These are phyloP conservation scores for Pouteria campechiana DNA, from an alignment of 179 eudicot genomes.

Conservation along the genomic window DNA sequence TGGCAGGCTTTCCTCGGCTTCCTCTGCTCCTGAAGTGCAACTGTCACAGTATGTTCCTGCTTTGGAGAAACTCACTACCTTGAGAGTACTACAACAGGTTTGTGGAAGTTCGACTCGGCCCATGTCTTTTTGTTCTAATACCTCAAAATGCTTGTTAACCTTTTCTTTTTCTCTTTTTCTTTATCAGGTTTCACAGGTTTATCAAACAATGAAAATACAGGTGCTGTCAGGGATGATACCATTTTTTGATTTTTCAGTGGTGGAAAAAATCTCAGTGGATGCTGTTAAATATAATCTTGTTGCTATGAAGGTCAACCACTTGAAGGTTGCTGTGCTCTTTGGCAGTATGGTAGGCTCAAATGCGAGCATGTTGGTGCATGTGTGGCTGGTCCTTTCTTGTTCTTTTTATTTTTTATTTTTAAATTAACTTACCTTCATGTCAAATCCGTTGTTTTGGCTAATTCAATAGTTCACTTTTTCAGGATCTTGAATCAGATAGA, in stretches of 20 bases:
- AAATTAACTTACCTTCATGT: no score
- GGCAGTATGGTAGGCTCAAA: conserved; percentile 48
- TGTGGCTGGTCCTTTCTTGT: background rate
- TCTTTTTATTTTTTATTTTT: no score
- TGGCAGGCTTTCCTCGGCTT: conserved; percentile 77
- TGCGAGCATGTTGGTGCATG: no score
- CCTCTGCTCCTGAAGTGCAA: conserved; percentile 83
- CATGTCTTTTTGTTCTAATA: no score
- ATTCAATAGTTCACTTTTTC: no score
- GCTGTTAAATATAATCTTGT: conserved; percentile 73
- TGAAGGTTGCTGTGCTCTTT: conserved; percentile 62
- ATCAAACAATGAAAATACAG: conserved; percentile 65
- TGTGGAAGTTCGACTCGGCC: conserved; percentile 1
- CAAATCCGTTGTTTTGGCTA: no score
- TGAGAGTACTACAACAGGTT: conserved; percentile 90
- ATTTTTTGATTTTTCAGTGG: conserved; percentile 59
- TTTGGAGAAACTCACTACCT: conserved; percentile 69
- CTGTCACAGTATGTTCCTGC: conserved; percentile 62
- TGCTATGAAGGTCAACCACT: conserved; percentile 69
- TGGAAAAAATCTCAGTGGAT: conserved; percentile 85
- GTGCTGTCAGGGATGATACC: conserved; percentile 61
- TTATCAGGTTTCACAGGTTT: conserved; percentile 72
- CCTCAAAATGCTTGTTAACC: background rate
- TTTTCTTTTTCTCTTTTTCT: conserved; percentile 1
- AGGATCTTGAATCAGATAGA: conserved; percentile 71